Conservation (phyloP, 768 basidiomycete species). For the Lentinula edodes region DNA sequence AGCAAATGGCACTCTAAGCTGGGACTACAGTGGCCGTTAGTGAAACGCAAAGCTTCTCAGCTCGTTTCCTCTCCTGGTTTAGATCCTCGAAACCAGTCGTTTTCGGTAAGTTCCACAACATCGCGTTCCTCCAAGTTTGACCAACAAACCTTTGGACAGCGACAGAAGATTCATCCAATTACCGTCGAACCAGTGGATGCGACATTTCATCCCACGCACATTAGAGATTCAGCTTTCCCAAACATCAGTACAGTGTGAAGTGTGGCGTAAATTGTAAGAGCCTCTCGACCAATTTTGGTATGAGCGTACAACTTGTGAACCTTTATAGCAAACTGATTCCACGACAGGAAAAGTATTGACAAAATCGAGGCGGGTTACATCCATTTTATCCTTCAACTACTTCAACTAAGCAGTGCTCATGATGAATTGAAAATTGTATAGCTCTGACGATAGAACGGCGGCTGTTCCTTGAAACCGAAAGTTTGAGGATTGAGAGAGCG, state of each 20-base stretch:
- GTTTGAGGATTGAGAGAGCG: not conserved
- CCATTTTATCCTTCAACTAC: constrained; percentile 21
- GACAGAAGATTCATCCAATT: too few species aligned
- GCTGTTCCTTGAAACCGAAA: constrained; percentile 35
- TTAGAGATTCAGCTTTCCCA: not conserved
- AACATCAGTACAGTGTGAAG: too few species aligned
- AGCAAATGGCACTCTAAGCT: not conserved
- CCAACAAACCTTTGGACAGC: not conserved
- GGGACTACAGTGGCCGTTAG: not conserved
- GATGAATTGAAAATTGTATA: too few species aligned
- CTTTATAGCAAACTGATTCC: too few species aligned
- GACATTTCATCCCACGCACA: not conserved
- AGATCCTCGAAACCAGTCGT: not conserved
- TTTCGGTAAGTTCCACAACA: not conserved
- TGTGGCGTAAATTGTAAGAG: not conserved
- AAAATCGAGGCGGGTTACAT: not conserved
- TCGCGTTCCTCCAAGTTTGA: not conserved
- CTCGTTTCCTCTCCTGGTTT: not conserved
- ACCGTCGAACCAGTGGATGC: too few species aligned
- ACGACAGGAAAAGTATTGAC: too few species aligned
- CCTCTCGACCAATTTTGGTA: not conserved
- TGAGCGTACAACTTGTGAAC: too few species aligned
- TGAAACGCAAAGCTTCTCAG: not conserved
- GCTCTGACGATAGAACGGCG: too few species aligned
- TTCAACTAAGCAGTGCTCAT: constrained; percentile 32